phyloP scores from a whole-genome alignment of 176 grass and related monocot genomes.

The Poa annua region DNA sequence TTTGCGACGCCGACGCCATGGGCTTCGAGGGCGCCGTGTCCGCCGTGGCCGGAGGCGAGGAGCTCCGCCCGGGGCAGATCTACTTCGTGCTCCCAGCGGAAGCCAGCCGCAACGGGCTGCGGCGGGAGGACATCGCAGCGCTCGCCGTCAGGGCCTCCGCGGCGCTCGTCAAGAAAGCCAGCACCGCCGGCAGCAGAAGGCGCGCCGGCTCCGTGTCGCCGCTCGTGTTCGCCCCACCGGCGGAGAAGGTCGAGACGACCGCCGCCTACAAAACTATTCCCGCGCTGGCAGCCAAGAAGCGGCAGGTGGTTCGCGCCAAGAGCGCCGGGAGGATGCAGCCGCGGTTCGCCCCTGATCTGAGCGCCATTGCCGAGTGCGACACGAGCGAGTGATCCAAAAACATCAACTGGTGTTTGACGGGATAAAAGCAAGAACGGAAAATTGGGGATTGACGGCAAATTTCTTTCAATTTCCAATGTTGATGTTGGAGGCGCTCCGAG shows the following conservation, averaged over 20 bases:
- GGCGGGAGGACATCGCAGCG: constrained; percentile 59
- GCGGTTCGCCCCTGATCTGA: constrained; percentile 51
- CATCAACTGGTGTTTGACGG: no score
- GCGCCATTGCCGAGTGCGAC: constrained; percentile 59
- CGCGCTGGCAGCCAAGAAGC: background rate
- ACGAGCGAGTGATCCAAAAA: constrained; percentile 25
- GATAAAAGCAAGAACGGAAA: no score
- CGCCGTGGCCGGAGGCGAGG: background rate
- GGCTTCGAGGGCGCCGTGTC: constrained; percentile 48
- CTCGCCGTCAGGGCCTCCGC: constrained; percentile 60
- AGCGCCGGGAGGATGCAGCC: background rate
- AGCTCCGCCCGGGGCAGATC: constrained; percentile 60
- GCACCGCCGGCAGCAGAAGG: background rate
- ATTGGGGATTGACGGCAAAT: no score
- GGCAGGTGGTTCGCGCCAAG: constrained; percentile 1
- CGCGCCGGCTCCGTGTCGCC: constrained; percentile 32
- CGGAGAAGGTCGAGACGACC: background rate
- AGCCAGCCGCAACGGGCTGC: constrained; percentile 39
- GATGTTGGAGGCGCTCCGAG: background rate
- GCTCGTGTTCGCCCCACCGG: constrained; percentile 45
- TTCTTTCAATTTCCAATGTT: no score
- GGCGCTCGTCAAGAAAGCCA: constrained; percentile 27
- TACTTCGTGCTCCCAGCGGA: constrained; percentile 69
- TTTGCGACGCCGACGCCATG: constrained; percentile 77
- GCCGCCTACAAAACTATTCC: background rate